Percentiles rank a stretch among this genome's conserved stretches.
Conservation (phyloP, 2,329 filamentous ascomycete species). For the Pestalotiopsis sp. region DNA sequence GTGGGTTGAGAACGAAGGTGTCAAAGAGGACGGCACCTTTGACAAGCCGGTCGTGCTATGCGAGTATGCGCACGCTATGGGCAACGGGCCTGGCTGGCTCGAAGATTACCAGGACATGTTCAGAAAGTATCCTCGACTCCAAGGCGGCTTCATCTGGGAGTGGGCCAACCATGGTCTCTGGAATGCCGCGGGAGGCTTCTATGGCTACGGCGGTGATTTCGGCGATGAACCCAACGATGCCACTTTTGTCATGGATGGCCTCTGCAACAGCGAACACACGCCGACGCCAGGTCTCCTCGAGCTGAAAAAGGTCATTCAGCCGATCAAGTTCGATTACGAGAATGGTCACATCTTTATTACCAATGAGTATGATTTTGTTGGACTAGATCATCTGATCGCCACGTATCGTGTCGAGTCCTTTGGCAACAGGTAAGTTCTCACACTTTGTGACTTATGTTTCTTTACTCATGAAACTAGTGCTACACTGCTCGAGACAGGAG, state of each 20-base stretch:
- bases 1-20: conserved; percentile 44
- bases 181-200: conserved; percentile 48
- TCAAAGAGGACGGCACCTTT: conserved; percentile 42
- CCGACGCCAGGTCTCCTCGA: conserved; percentile 59
- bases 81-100: conserved; percentile 71
- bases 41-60: conserved; percentile 62
- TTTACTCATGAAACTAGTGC: conserved; percentile 19
- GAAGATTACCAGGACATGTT: conserved; percentile 70
- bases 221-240: conserved; percentile 61
- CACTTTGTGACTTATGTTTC: neutral
- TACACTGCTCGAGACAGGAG: conserved; percentile 33
- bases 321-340: conserved; percentile 44
- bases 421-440: conserved; percentile 36
- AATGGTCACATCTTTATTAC: conserved; percentile 39
- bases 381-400: conserved; percentile 42
- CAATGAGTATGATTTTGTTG: conserved; percentile 53
- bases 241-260: conserved; percentile 64
- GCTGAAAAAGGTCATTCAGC: conserved; percentile 59
- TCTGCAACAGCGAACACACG: conserved; percentile 54
- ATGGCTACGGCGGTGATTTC: conserved; percentile 60
- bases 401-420: conserved; percentile 47
- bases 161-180: conserved; percentile 65
- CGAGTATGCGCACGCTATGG: conserved; percentile 68
- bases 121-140: conserved; percentile 58
- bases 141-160: conserved; percentile 70